Percentiles rank a stretch among this genome's conserved stretches.
phyloP scores from a whole-genome alignment of 208 protist species.

The Leishmania gerbilli region DNA sequence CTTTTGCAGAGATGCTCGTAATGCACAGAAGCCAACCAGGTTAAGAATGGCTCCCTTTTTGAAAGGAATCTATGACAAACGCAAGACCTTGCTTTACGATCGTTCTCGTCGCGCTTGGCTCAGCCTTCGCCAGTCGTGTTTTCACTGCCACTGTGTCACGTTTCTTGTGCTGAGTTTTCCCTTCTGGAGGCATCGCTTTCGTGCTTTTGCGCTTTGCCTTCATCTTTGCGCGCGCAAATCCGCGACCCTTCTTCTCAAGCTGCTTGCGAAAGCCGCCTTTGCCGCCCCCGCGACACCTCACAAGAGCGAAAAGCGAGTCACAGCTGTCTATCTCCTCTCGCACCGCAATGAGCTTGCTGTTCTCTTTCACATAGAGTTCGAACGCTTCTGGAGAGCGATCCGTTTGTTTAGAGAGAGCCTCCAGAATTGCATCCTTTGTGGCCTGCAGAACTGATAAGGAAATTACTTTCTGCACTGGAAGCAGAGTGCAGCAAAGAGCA shows the following conservation, averaged over 20 bases:
- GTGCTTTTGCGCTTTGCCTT: conserved; percentile 40
- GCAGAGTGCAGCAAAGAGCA: conserved; percentile 17
- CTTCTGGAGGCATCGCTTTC: conserved; percentile 13
- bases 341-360: background rate
- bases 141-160: background rate
- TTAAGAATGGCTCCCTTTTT: background rate
- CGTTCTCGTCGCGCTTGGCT: conserved; percentile 10
- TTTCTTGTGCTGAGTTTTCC: background rate
- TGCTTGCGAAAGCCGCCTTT: conserved; percentile 89
- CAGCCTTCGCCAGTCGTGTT: conserved; percentile 8
- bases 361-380: conserved; percentile 4
- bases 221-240: conserved; percentile 68
- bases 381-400: conserved; percentile 7
- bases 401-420: conserved; percentile 17
- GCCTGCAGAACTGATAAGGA: conserved; percentile 5
- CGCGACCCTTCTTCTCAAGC: conserved; percentile 83
- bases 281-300: conserved; percentile 52
- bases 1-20: background rate
- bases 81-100: conserved; percentile 33
- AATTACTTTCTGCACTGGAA: conserved; percentile 28
- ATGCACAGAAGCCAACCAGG: conserved; percentile 4
- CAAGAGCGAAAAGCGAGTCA: conserved; percentile 27
- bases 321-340: background rate
- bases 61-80: conserved; percentile 21
- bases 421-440: conserved; percentile 2